Conservation (phyloP, 192 early-diverging fungal genomes). For the Chytriomyces sp. region DNA sequence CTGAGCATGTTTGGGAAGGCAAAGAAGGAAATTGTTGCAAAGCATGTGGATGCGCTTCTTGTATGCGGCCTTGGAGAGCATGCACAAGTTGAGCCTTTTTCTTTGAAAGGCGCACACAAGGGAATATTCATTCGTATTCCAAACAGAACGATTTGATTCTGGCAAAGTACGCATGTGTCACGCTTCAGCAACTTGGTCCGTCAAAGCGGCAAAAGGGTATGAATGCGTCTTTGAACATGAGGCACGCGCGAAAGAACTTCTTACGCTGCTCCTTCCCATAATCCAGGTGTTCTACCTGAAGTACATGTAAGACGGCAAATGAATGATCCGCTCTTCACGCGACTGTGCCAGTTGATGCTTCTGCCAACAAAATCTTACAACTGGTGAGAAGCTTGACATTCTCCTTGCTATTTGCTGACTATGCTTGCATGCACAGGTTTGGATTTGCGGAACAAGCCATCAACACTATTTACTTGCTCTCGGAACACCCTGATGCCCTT, state of each 20-base stretch:
- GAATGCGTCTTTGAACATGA: constrained; percentile 17
- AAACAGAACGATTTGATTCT: constrained; percentile 75
- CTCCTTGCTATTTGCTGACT: background rate
- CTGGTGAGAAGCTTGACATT: constrained; percentile 5
- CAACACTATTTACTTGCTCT: constrained; percentile 87
- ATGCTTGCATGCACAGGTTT: constrained; percentile 68
- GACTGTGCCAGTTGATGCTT: constrained; percentile 54
- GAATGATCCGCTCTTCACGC: constrained; percentile 63
- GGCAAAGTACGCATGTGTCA: constrained; percentile 90
- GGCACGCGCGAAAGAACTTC: background rate
- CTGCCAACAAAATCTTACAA: constrained; percentile 39
- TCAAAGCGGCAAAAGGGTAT: constrained; percentile 70
- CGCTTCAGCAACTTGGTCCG: constrained; percentile 80
- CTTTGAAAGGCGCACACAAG: background rate
- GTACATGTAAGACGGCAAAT: constrained; percentile 52
- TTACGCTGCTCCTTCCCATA: background rate
- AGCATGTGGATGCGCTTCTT: constrained; percentile 85
- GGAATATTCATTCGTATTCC: constrained; percentile 10
- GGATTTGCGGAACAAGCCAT: constrained; percentile 91
- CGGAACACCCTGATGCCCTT: constrained; percentile 87
- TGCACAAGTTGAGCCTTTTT: constrained; percentile 63
- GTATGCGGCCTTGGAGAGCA: constrained; percentile 83
- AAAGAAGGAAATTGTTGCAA: constrained; percentile 76
- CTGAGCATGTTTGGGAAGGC: constrained; percentile 93
- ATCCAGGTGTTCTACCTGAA: constrained; percentile 37